Conservation (phyloP, 805 yeast genomes). For the Suhomyces canberraensis region DNA sequence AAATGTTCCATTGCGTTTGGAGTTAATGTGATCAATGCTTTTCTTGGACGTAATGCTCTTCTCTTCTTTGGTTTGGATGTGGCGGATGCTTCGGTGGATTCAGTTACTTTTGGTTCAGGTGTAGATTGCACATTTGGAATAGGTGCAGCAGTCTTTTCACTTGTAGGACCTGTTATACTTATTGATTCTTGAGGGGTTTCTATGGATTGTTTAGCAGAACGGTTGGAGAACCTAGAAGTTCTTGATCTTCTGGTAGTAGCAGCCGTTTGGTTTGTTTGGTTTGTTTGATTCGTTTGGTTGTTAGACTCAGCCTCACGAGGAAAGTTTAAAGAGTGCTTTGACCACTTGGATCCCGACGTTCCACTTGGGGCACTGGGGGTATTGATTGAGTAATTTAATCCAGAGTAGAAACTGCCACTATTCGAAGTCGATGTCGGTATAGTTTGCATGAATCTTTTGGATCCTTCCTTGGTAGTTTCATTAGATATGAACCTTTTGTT, state of each 20-base stretch:
- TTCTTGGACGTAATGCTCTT: slow-evolving; percentile 78
- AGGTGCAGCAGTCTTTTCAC: slow-evolving; percentile 5
- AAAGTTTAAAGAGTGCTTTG: slow-evolving; percentile 25
- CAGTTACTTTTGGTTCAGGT: slow-evolving; percentile 7
- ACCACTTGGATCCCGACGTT: slow-evolving; percentile 24
- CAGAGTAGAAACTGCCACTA: slow-evolving; percentile 10
- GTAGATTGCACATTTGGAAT: slow-evolving; percentile 4
- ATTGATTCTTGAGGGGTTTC: not conserved
- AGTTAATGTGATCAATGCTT: slow-evolving; percentile 81
- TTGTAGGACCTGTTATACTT: slow-evolving; percentile 2
- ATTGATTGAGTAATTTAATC: slow-evolving; percentile 12
- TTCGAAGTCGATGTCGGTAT: slow-evolving; percentile 21
- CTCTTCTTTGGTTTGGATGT: slow-evolving; percentile 31
- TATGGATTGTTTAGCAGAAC: slow-evolving; percentile 8
- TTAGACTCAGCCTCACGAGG: slow-evolving; percentile 9
- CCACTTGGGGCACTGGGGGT: slow-evolving; percentile 4
- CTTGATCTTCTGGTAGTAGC: slow-evolving; percentile 30
- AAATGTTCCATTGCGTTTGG: slow-evolving; percentile 75
- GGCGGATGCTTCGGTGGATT: slow-evolving; percentile 4
- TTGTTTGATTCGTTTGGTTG: slow-evolving; percentile 4
- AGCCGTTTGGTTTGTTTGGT: slow-evolving; percentile 6
- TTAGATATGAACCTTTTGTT: slow-evolving; percentile 17
- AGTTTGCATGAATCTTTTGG: slow-evolving; percentile 35
- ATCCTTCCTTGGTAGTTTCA: slow-evolving; percentile 18
- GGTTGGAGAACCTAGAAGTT: slow-evolving; percentile 24